These are phyloP conservation scores for Colletotrichum spinosum DNA, from an alignment of 2,329 filamentous ascomycete genomes.

Conservation along the genomic window DNA sequence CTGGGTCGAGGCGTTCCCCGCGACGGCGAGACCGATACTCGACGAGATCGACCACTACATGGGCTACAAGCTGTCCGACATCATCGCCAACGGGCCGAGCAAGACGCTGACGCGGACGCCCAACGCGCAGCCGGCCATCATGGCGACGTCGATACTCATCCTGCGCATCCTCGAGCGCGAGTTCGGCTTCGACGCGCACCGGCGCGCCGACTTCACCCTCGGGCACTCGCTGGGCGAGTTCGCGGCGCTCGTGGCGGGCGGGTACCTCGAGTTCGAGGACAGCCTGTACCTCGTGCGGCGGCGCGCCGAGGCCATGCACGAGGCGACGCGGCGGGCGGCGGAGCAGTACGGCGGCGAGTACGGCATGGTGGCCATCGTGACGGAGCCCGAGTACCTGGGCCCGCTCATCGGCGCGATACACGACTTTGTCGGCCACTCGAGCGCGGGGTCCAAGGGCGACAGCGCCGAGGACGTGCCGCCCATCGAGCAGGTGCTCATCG, in stretches of 20 bases:
- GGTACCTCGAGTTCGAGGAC: slow-evolving; percentile 82
- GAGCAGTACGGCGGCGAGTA: slow-evolving; percentile 81
- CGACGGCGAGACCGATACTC: slow-evolving; percentile 79
- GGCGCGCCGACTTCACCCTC: slow-evolving; percentile 83
- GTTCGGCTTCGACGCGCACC: slow-evolving; percentile 78
- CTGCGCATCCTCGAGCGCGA: slow-evolving; percentile 87
- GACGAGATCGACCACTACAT: slow-evolving; percentile 87
- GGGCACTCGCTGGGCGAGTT: slow-evolving; percentile 96
- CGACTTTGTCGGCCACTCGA: slow-evolving; percentile 80
- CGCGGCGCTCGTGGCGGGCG: slow-evolving; percentile 86
- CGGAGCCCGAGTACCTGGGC: slow-evolving; percentile 81
- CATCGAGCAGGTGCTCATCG: slow-evolving; percentile 89
- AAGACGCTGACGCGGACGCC: slow-evolving; percentile 82
- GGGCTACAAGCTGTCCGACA: slow-evolving; percentile 77
- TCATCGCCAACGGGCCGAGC: slow-evolving; percentile 85
- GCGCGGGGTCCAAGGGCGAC: slow-evolving; percentile 75
- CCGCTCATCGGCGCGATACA: slow-evolving; percentile 78
- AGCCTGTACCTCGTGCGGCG: slow-evolving; percentile 81
- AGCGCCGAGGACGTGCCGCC: slow-evolving; percentile 76
- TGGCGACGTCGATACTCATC: slow-evolving; percentile 93
- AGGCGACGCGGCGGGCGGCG: slow-evolving; percentile 75
- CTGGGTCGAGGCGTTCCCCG: slow-evolving; percentile 89
- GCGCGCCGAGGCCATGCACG: slow-evolving; percentile 85
- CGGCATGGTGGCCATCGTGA: slow-evolving; percentile 94
- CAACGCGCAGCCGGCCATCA: slow-evolving; percentile 94